Conservation (phyloP, 2,329 filamentous ascomycete genomes). For the Colletotrichum musae region DNA sequence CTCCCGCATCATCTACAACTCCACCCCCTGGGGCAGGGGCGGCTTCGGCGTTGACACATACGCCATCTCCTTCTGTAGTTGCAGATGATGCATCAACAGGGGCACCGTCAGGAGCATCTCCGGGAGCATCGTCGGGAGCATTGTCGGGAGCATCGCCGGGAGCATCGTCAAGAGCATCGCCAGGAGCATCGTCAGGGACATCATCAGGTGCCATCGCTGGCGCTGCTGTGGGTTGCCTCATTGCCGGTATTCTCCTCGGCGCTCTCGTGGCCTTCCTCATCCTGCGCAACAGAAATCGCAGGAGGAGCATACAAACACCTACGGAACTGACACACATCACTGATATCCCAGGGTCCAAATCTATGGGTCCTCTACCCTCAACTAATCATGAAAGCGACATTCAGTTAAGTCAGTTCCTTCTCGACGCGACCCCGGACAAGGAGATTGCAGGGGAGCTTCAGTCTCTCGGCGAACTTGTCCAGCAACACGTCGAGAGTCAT, state of each 20-base stretch:
- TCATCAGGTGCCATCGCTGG: slow-evolving; percentile 7
- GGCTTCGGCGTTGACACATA: too few species aligned
- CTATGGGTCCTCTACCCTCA: neutral
- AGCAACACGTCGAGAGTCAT: slow-evolving; percentile 57
- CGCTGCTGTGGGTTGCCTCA: slow-evolving; percentile 13
- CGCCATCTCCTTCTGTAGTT: too few species aligned
- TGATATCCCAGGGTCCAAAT: slow-evolving; percentile 22
- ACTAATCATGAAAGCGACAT: slow-evolving; percentile 42
- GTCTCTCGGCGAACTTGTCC: slow-evolving; percentile 53
- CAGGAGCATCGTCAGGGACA: neutral
- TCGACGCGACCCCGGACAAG: slow-evolving; percentile 54
- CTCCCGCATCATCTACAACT: too few species aligned
- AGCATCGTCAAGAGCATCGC: neutral
- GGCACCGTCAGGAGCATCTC: too few species aligned
- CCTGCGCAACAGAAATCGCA: neutral
- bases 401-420: slow-evolving; percentile 53
- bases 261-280: slow-evolving; percentile 13
- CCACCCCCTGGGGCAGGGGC: too few species aligned
- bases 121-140: too few species aligned
- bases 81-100: too few species aligned
- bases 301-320: slow-evolving; percentile 46
- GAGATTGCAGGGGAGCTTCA: slow-evolving; percentile 52
- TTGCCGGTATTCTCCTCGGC: slow-evolving; percentile 14
- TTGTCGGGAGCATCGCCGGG: neutral
- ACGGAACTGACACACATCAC: slow-evolving; percentile 39